A percentile compares a stretch with the other conserved stretches of the same genome.
These are phyloP conservation scores for Mycena filopes DNA, from an alignment of 768 basidiomycete species.

Conservation along the genomic window DNA sequence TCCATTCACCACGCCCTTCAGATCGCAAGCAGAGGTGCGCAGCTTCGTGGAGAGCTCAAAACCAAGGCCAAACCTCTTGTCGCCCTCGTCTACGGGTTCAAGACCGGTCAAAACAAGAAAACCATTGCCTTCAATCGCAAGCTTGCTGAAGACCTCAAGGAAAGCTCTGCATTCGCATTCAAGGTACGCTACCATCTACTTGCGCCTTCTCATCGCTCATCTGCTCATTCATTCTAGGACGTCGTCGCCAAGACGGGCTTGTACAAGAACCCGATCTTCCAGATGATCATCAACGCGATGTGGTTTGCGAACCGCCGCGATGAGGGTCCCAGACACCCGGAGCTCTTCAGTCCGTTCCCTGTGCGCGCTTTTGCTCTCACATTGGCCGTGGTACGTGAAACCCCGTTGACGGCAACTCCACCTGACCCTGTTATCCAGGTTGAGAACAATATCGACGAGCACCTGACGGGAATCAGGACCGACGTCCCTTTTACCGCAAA, in stretches of 20 bases:
- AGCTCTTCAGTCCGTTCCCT: background rate
- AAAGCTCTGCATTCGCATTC: too few relatives aligned
- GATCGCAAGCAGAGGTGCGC: slow-evolving; percentile 28
- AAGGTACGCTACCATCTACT: too few relatives aligned
- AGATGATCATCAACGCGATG: slow-evolving; percentile 33
- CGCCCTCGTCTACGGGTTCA: too few relatives aligned
- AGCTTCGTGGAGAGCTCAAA: too few relatives aligned
- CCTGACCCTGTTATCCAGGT: slow-evolving; percentile 16
- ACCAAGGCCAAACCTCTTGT: too few relatives aligned
- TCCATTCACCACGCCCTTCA: background rate
- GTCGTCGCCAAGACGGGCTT: slow-evolving; percentile 27
- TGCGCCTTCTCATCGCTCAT: too few relatives aligned
- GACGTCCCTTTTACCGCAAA: slow-evolving; percentile 29
- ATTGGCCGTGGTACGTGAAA: background rate
- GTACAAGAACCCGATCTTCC: slow-evolving; percentile 31
- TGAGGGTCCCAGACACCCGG: background rate
- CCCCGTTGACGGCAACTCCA: background rate
- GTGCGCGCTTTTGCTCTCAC: background rate
- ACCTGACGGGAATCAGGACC: slow-evolving; percentile 24
- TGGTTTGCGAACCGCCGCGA: slow-evolving; percentile 12
- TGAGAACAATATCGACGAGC: slow-evolving; percentile 34
- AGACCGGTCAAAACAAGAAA: too few relatives aligned
- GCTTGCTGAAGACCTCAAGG: too few relatives aligned
- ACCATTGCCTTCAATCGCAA: too few relatives aligned
- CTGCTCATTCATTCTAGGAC: background rate